These are phyloP conservation scores for Linnemannia elongata DNA, from an alignment of 192 early-diverging fungal genomes.

Conservation along the genomic window DNA sequence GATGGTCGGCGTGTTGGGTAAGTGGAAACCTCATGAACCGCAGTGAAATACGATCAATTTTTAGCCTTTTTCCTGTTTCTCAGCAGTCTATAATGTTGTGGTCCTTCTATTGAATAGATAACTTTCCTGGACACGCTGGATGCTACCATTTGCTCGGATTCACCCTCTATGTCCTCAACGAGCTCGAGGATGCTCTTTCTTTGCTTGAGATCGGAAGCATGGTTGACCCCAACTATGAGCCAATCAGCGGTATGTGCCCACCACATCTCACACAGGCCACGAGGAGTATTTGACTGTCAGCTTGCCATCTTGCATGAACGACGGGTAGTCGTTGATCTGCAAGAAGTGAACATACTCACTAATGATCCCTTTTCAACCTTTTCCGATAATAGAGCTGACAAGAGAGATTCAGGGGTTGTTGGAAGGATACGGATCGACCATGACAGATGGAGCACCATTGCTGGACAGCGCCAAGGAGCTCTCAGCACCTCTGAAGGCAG, in stretches of 20 bases:
- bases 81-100: not conserved
- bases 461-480: constrained; percentile 52
- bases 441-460: constrained; percentile 55
- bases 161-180: constrained; percentile 65
- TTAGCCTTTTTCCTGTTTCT: not conserved
- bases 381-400: constrained; percentile 56
- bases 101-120: constrained; percentile 34
- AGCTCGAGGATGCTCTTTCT: constrained; percentile 64
- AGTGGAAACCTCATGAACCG: not conserved
- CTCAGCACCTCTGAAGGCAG: constrained; percentile 51
- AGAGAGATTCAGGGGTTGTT: constrained; percentile 62
- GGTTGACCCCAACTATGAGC: constrained; percentile 65
- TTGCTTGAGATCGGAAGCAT: constrained; percentile 65
- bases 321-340: not conserved
- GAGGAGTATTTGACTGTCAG: not conserved
- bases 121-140: constrained; percentile 66
- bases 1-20: constrained; percentile 66
- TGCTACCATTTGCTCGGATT: constrained; percentile 69
- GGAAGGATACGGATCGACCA: constrained; percentile 58
- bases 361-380: not conserved
- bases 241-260: constrained; percentile 57
- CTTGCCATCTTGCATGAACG: not conserved
- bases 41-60: not conserved
- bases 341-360: not conserved
- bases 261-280: not conserved